Conservation (phyloP, 129 eudicot genomes). For the Deinandra increscens region DNA sequence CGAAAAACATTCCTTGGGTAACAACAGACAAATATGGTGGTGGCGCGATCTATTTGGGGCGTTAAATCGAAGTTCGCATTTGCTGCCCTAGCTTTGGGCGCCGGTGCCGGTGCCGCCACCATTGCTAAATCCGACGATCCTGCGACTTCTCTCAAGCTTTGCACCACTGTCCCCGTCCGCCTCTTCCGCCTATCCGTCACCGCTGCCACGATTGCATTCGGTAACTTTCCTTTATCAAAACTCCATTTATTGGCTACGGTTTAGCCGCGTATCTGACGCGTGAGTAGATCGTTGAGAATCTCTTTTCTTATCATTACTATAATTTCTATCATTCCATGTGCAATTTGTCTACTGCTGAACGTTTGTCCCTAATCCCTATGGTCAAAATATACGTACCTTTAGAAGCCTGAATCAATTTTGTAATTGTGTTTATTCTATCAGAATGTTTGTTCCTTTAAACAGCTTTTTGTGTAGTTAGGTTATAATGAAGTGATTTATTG, state of each 20-base stretch:
- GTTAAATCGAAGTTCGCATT: constrained; percentile 49
- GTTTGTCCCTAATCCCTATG: not conserved
- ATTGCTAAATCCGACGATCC: constrained; percentile 79
- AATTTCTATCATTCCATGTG: too few relatives aligned
- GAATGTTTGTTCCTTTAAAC: not conserved
- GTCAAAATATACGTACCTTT: not conserved
- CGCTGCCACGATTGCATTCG: constrained; percentile 79
- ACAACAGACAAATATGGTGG: constrained; percentile 35
- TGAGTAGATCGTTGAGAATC: not conserved
- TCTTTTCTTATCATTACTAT: too few relatives aligned
- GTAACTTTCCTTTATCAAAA: constrained; percentile 33
- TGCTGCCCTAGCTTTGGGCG: constrained; percentile 53
- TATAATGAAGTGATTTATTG: not conserved
- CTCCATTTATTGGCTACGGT: not conserved
- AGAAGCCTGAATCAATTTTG: not conserved
- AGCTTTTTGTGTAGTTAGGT: constrained; percentile 11
- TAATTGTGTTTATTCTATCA: not conserved
- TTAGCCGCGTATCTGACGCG: not conserved
- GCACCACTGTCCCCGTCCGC: constrained; percentile 83
- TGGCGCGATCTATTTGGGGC: constrained; percentile 62
- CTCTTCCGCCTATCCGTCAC: constrained; percentile 67
- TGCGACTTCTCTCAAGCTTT: constrained; percentile 64
- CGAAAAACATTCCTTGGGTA: not conserved
- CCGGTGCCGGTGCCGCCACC: constrained; percentile 67
- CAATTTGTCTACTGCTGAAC: too few relatives aligned